Conservation (phyloP, 805 yeast species). For the Barnettozyma populi region DNA sequence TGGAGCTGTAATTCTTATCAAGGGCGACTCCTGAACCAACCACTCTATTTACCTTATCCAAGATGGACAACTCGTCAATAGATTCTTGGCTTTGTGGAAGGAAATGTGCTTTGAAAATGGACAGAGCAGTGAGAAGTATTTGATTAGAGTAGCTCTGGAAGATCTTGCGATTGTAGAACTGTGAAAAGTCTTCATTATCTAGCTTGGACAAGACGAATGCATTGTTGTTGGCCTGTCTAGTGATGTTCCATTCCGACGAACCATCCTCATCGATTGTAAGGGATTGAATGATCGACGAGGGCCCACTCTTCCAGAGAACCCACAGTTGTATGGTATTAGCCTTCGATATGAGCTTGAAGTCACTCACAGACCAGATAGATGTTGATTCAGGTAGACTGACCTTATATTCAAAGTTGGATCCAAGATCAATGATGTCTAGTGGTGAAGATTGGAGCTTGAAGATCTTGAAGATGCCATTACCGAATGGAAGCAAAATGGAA, state of each 20-base stretch:
- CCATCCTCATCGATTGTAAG: slow-evolving; percentile 26
- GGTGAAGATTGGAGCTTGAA: slow-evolving; percentile 26
- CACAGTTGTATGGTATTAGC: slow-evolving; percentile 28
- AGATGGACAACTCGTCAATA: slow-evolving; percentile 25
- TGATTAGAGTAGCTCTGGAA: slow-evolving; percentile 46
- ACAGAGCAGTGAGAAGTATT: slow-evolving; percentile 47
- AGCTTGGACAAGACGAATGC: slow-evolving; percentile 16
- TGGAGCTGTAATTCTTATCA: slow-evolving; percentile 31
- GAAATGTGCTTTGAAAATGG: slow-evolving; percentile 44
- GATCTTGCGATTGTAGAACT: slow-evolving; percentile 39
- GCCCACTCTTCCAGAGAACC: slow-evolving; percentile 61
- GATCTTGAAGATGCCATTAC: slow-evolving; percentile 38
- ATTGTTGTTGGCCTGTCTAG: slow-evolving; percentile 8
- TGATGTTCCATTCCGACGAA: slow-evolving; percentile 20
- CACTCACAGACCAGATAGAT: slow-evolving; percentile 45
- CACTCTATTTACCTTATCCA: slow-evolving; percentile 29
- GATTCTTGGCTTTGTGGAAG: slow-evolving; percentile 21
- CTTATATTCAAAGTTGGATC: slow-evolving; percentile 23
- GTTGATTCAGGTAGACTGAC: slow-evolving; percentile 30
- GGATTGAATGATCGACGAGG: slow-evolving; percentile 41
- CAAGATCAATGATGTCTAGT: slow-evolving; percentile 25
- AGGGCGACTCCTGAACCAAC: slow-evolving; percentile 28
- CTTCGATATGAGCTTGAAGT: slow-evolving; percentile 30
- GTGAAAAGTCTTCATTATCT: slow-evolving; percentile 29
- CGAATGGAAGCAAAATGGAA: slow-evolving; percentile 37